These are phyloP conservation scores for Diaporthe longicolla DNA, from an alignment of 2,329 filamentous ascomycete species.

Conservation along the genomic window DNA sequence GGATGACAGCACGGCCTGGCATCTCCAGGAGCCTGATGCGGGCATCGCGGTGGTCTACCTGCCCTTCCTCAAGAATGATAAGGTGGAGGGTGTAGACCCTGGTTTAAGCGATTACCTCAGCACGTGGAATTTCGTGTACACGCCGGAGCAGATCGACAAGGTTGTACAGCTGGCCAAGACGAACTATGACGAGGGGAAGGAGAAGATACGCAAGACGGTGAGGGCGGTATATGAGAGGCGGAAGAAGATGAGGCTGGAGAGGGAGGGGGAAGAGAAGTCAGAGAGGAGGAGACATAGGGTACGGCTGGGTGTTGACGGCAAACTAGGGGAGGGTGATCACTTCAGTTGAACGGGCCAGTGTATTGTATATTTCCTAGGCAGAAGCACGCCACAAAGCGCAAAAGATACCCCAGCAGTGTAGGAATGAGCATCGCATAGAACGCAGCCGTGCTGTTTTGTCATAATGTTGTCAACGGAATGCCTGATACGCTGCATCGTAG, in stretches of 20 bases:
- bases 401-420: constrained; percentile 37
- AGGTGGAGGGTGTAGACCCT: constrained; percentile 86
- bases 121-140: constrained; percentile 99
- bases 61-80: constrained; percentile 86
- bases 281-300: constrained; percentile 63
- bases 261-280: constrained; percentile 57
- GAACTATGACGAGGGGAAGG: constrained; percentile 88
- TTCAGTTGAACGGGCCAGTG: constrained; percentile 64
- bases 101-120: constrained; percentile 87
- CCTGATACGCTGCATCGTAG: background rate
- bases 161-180: constrained; percentile 86
- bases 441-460: background rate
- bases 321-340: constrained; percentile 75
- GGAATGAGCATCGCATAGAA: background rate
- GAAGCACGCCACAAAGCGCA: background rate
- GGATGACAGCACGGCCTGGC: constrained; percentile 76
- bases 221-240: constrained; percentile 94
- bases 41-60: constrained; percentile 93
- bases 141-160: constrained; percentile 87
- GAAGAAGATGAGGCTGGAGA: constrained; percentile 75
- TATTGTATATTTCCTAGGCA: background rate
- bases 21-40: constrained; percentile 81
- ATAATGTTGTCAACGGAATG: background rate
- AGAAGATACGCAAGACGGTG: constrained; percentile 83
- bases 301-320: constrained; percentile 65